Evolutionary conservation across 352 stramenopile species (phyloP).

Genomic region (Globisporangium orthogonon): DNA sequence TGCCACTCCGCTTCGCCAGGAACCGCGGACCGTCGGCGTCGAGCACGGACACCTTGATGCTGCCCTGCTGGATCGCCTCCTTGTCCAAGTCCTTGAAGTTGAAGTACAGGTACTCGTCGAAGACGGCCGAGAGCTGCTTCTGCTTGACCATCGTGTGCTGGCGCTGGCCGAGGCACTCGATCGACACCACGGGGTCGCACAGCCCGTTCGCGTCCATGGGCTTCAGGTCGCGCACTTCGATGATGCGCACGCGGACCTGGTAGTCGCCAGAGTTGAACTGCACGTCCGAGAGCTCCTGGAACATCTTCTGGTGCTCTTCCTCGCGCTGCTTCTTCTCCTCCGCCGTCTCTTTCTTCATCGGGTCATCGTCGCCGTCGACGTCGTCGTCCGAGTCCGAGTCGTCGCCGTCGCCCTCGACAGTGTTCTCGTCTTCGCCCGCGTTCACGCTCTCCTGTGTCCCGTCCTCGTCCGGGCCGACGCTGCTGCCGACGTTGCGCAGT

Average conservation of each 20-base stretch:
- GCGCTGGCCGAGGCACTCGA: constrained; percentile 77
- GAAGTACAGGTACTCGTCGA: constrained; percentile 90
- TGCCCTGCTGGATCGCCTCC: constrained; percentile 62
- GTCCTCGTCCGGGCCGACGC: constrained; percentile 11
- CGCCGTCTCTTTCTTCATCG: constrained; percentile 31
- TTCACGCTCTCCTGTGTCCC: constrained; percentile 8
- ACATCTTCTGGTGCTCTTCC: constrained; percentile 68
- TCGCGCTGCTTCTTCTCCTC: constrained; percentile 58
- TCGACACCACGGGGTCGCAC: constrained; percentile 84
- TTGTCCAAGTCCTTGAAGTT: constrained; percentile 79
- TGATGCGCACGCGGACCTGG: constrained; percentile 81
- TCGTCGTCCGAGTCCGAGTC: constrained; percentile 16
- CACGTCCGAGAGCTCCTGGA: constrained; percentile 65
- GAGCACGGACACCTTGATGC: constrained; percentile 80
- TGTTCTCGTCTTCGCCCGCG: constrained; percentile 14
- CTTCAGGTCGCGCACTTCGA: constrained; percentile 89
- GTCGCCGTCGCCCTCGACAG: constrained; percentile 21
- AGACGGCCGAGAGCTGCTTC: constrained; percentile 82
- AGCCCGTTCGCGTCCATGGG: constrained; percentile 81
- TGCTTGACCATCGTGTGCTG: constrained; percentile 80
- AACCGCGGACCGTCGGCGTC: constrained; percentile 54
- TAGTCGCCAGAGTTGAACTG: constrained; percentile 82
- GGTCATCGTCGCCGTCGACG: constrained; percentile 27
- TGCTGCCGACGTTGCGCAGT: constrained; percentile 19
- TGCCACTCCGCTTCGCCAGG: constrained; percentile 13